Base-by-base conservation (phyloP, 306 rosid genomes). In the Malus asiatica region DNA sequence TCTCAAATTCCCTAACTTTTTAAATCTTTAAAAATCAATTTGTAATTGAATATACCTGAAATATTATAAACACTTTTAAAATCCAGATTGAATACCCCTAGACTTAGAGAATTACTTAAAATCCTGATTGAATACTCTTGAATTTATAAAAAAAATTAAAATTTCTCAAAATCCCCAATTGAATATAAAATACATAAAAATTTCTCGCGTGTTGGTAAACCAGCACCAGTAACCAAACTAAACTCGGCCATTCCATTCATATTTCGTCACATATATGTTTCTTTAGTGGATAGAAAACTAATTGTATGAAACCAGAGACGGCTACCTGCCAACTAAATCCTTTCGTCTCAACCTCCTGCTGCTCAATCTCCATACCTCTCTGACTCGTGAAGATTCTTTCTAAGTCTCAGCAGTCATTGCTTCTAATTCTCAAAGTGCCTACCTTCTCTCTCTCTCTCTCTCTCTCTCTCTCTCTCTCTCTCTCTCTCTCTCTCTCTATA, bases 121-220 rank as follows among this genome's bases (percentile, higher is more conserved):
- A 38, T 38, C 0, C 0, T 16, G 0, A 16, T 55, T 55, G 60
- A 55, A 16, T 15, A 19, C 22, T 55, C 18, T 0, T 19, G 1
- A 55, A 55, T 4, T 55, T 55, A 19, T 55, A 7, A 15, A 53
- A 53, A 35, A 5, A 35, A 35, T 0, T 6, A 38, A 38, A 38
- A 35, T 6, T 2, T 35, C 8, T 35, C 8, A 35, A 35, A 35
- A 38, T 38, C 42, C 42, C 0, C 0, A 38, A 38, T 38, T 7
- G 42, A 38, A 38, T 38, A 38, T 0, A 38, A 38, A 38, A 38
- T 55, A 20, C 11, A 19, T 18, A 19, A 55, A 18, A 19, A 8
- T 10, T 60, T 22, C 20, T 74, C 42, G 68, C 11, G 66, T 65
- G 76, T 86, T 88, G 92, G 88, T 75, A 82, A 82, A 88, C 80